phyloP scores from a whole-genome alignment of 306 rosid genomes.

The Fagus sylvatica region DNA sequence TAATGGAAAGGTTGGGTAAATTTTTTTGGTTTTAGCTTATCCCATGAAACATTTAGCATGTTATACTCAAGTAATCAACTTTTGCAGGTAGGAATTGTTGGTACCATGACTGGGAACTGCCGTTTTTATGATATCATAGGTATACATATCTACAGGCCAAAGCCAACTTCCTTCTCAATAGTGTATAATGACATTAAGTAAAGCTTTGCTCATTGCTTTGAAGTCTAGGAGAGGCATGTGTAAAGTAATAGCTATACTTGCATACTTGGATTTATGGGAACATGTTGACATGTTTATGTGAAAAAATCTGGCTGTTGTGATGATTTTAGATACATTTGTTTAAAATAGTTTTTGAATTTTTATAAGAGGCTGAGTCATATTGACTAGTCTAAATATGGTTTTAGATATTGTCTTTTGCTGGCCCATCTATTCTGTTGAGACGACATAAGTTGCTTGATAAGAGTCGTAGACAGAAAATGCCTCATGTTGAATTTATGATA shows the following conservation, averaged over 20 bases:
- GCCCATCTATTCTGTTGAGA: neutral
- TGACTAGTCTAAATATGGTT: too few species aligned
- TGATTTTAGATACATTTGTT: too few species aligned
- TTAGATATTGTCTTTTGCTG: too few species aligned
- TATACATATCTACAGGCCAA: conserved; percentile 27
- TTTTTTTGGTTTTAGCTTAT: conserved; percentile 4
- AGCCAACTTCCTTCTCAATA: neutral
- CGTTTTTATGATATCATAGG: conserved; percentile 63
- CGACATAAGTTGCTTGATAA: neutral
- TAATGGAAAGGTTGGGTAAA: conserved; percentile 64
- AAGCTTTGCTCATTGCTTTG: conserved; percentile 9
- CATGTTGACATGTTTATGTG: too few species aligned
- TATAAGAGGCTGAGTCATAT: too few species aligned
- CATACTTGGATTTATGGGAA: neutral
- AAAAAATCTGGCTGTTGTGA: too few species aligned
- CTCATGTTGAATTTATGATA: neutral
- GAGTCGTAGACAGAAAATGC: neutral
- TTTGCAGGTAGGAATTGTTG: conserved; percentile 80
- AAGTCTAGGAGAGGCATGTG: conserved; percentile 13
- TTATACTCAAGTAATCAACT: conserved; percentile 18
- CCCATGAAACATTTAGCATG: neutral
- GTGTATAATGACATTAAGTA: neutral
- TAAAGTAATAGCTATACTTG: neutral
- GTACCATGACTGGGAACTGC: conserved; percentile 78
- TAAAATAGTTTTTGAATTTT: too few species aligned